A percentile compares a stretch with the other conserved stretches of the same genome.
Evolutionary conservation across 2,329 filamentous ascomycete species (phyloP).

Genomic region (Exophiala aquamarina): DNA sequence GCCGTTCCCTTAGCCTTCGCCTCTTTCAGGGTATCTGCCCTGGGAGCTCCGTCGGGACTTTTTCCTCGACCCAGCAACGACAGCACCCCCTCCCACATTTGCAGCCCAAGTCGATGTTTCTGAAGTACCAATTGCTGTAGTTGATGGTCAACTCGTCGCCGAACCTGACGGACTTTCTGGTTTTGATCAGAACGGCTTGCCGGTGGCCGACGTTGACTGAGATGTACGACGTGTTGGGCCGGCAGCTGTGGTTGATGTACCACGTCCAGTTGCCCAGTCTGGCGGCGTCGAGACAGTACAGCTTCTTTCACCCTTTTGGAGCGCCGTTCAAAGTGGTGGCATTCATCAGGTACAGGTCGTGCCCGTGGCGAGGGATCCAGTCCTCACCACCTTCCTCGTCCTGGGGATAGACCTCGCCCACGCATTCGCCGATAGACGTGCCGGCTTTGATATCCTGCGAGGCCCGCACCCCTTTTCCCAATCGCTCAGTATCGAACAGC

Average conservation of each 20-base stretch:
- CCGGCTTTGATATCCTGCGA: conserved; percentile 16
- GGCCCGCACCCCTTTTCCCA: conserved; percentile 20
- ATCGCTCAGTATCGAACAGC: conserved; percentile 9
- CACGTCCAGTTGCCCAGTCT: conserved; percentile 25
- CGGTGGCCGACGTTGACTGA: conserved; percentile 10
- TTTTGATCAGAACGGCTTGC: conserved; percentile 3
- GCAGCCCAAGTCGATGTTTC: conserved; percentile 9
- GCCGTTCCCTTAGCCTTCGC: not conserved
- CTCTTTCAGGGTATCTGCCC: not conserved
- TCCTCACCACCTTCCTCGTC: too few relatives aligned
- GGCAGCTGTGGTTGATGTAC: conserved; percentile 25
- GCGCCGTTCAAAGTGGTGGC: too few relatives aligned
- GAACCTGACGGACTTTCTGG: conserved; percentile 13
- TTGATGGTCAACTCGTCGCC: conserved; percentile 22
- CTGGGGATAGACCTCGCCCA: conserved; percentile 23
- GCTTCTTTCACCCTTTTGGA: too few relatives aligned
- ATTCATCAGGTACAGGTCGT: too few relatives aligned
- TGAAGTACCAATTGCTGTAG: conserved; percentile 22
- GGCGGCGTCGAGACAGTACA: conserved; percentile 16
- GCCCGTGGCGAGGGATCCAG: too few relatives aligned
- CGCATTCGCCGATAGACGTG: conserved; percentile 18
- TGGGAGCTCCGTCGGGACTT: not conserved
- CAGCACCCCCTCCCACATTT: conserved; percentile 10
- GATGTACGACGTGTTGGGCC: conserved; percentile 12
- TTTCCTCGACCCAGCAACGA: too few relatives aligned